These are phyloP conservation scores for Phytophthora sp. DNA, from an alignment of 352 stramenopile species.

Conservation along the genomic window DNA sequence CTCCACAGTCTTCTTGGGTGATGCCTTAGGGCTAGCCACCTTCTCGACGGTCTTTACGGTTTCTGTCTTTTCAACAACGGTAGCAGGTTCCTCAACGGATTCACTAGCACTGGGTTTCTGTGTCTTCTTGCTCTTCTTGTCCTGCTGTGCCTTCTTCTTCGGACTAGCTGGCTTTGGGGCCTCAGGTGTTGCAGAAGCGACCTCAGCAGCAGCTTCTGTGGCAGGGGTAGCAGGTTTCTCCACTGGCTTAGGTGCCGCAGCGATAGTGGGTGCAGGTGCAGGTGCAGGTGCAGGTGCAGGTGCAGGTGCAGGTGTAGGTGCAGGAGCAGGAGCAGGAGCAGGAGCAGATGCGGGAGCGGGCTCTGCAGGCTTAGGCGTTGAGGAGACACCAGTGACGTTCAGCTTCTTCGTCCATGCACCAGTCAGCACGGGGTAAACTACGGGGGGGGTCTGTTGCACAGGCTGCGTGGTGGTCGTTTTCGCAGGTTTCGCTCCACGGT, in stretches of 20 bases:
- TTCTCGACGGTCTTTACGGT: conserved; percentile 36
- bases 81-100: conserved; percentile 13
- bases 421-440: conserved; percentile 64
- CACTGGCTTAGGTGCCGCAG: neutral
- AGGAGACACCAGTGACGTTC: conserved; percentile 48
- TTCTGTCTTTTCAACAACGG: conserved; percentile 30
- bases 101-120: conserved; percentile 24
- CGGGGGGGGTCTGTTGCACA: conserved; percentile 40
- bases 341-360: conserved; percentile 10
- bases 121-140: conserved; percentile 49
- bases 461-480: conserved; percentile 44
- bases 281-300: conserved; percentile 18
- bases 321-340: conserved; percentile 18
- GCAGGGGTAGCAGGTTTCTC: conserved; percentile 11
- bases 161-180: conserved; percentile 35
- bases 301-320: conserved; percentile 14
- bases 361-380: conserved; percentile 44
- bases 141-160: conserved; percentile 53
- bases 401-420: conserved; percentile 80
- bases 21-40: conserved; percentile 33
- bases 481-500: conserved; percentile 34
- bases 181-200: conserved; percentile 13
- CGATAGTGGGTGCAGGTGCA: conserved; percentile 8
- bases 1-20: conserved; percentile 36
- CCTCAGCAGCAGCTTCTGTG: conserved; percentile 16